A percentile compares a stretch with the other conserved stretches of the same genome.
Conservation (phyloP, 306 rosid species). For the Castanea sativa region DNA sequence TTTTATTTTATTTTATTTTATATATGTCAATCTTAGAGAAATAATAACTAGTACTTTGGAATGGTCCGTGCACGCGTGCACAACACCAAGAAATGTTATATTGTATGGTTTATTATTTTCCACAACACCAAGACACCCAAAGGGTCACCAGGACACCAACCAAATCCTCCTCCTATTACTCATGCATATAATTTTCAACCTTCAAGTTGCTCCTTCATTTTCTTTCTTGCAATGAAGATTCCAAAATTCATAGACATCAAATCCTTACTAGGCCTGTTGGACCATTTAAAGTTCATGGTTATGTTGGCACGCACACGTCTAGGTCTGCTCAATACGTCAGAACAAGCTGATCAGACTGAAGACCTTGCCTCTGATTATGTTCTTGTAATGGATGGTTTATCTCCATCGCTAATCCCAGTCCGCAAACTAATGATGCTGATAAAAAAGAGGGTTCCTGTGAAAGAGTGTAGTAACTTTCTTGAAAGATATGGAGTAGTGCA, state of each 20-base stretch:
- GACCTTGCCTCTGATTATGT: neutral
- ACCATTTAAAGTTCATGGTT: neutral
- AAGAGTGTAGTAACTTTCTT: neutral
- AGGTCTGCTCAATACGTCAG: constrained; percentile 1
- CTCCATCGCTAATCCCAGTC: constrained; percentile 11
- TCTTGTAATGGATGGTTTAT: constrained; percentile 7
- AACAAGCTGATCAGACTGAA: neutral
- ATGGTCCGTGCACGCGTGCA: no score
- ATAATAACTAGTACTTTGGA: no score
- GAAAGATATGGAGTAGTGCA: neutral
- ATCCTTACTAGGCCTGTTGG: neutral
- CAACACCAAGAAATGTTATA: no score
- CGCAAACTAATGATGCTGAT: constrained; percentile 12
- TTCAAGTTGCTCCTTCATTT: neutral
- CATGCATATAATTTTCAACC: neutral
- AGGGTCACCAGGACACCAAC: no score
- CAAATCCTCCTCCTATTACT: neutral
- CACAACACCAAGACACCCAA: neutral
- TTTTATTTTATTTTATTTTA: no score
- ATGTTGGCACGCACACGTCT: constrained; percentile 2
- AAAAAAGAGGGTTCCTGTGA: constrained; percentile 26
- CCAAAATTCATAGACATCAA: neutral
- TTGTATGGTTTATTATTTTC: neutral
- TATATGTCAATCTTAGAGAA: no score
- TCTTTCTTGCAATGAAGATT: neutral